Conservation (phyloP, 176 grass and related monocot species). For the Hyparrhenia diplandra region DNA sequence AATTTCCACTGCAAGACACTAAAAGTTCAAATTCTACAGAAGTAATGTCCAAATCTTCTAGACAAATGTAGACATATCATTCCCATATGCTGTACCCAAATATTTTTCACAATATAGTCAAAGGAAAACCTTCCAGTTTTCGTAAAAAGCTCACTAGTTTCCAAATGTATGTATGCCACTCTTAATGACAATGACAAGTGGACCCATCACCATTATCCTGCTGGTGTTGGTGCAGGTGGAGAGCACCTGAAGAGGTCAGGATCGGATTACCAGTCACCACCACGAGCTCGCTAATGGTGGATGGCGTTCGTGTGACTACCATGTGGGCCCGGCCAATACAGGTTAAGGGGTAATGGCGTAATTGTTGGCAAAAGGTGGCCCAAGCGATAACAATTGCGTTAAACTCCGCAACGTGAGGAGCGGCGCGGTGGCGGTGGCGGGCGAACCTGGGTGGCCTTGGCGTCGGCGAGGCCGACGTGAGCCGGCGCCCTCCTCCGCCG, state of each 20-base stretch:
- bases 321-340: neutral
- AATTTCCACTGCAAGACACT: neutral
- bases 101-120: neutral
- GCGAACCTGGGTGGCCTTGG: conserved; percentile 24
- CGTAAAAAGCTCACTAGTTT: neutral
- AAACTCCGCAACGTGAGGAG: neutral
- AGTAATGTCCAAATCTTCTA: neutral
- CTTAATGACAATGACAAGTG: neutral
- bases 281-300: neutral
- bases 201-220: neutral
- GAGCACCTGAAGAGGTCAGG: neutral
- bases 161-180: neutral
- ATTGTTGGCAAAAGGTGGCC: neutral
- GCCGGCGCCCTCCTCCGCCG: neutral
- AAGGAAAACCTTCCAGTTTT: neutral
- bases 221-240: neutral
- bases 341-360: neutral
- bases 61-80: neutral
- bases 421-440: neutral
- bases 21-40: neutral
- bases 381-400: neutral
- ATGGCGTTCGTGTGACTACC: neutral
- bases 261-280: neutral
- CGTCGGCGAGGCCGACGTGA: neutral
- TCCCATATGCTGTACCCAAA: neutral